phyloP scores from a whole-genome alignment of 768 basidiomycete species.

The Xerocomellus amylosporus region DNA sequence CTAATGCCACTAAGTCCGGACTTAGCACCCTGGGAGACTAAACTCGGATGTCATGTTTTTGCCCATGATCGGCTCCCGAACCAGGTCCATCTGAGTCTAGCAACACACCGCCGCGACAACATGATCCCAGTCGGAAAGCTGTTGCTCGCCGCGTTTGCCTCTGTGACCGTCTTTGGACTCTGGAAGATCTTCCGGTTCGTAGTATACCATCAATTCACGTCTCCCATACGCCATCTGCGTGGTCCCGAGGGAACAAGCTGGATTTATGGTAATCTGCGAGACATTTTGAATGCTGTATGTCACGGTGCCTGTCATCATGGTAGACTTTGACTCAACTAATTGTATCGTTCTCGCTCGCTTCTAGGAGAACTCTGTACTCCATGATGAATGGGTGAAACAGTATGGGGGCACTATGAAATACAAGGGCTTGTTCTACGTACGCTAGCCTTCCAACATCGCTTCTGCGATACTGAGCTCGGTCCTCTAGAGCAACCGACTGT shows the following conservation, averaged over 20 bases:
- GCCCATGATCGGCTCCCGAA: no score
- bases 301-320: background rate
- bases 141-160: conserved; percentile 1
- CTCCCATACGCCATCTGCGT: conserved; percentile 46
- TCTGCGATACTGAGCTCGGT: background rate
- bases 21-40: no score
- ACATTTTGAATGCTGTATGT: conserved; percentile 43
- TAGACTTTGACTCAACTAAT: background rate
- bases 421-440: conserved; percentile 11
- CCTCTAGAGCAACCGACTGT: conserved; percentile 39
- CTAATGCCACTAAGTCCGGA: no score
- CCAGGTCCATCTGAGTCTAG: no score
- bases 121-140: conserved; percentile 8
- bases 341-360: background rate
- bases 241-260: conserved; percentile 42
- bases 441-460: background rate
- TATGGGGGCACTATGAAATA: conserved; percentile 12
- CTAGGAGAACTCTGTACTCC: conserved; percentile 7
- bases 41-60: no score
- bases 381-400: conserved; percentile 16
- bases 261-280: conserved; percentile 49
- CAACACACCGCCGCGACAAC: background rate
- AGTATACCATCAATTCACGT: conserved; percentile 37
- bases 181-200: conserved; percentile 17
- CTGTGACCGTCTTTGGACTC: background rate